These are phyloP conservation scores for Persicaria tinctoria DNA, from an alignment of 148 eudicot genomes.

Conservation along the genomic window DNA sequence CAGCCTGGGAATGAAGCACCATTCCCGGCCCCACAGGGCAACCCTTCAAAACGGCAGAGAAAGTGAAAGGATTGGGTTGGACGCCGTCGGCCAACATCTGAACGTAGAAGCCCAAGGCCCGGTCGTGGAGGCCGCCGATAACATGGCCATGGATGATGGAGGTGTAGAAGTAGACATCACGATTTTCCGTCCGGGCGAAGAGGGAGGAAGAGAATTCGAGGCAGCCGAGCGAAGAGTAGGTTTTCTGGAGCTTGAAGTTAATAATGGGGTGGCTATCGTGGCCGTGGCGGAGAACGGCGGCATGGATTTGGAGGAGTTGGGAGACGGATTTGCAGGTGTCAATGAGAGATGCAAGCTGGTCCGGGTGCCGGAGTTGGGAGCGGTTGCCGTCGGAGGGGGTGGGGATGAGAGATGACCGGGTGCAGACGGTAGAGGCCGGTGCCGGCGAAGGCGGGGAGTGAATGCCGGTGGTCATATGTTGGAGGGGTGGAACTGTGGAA, in stretches of 20 bases:
- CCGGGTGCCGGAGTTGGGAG: conserved; percentile 29
- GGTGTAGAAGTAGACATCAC: conserved; percentile 61
- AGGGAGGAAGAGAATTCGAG: conserved; percentile 42
- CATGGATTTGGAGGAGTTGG: conserved; percentile 59
- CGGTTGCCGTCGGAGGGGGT: neutral
- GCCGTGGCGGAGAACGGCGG: conserved; percentile 52
- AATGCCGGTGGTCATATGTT: neutral
- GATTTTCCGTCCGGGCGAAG: conserved; percentile 32
- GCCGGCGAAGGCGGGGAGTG: conserved; percentile 7
- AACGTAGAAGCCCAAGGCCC: conserved; percentile 40
- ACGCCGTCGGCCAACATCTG: conserved; percentile 51
- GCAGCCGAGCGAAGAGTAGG: conserved; percentile 47
- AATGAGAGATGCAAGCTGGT: conserved; percentile 40
- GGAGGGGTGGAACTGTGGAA: too few relatives aligned
- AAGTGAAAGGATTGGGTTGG: conserved; percentile 66
- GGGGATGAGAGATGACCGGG: neutral
- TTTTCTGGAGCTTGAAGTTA: conserved; percentile 74
- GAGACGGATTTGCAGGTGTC: conserved; percentile 32
- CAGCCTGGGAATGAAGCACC: conserved; percentile 47
- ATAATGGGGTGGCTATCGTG: conserved; percentile 44
- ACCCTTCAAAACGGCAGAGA: conserved; percentile 53
- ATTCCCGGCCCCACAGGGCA: conserved; percentile 34
- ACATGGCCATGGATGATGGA: conserved; percentile 51
- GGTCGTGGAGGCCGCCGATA: conserved; percentile 22
- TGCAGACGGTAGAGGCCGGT: conserved; percentile 8